A percentile compares a stretch with the other conserved stretches of the same genome.
phyloP scores from a whole-genome alignment of 257 asterid genomes.

The Salvia miltiorrhiza region DNA sequence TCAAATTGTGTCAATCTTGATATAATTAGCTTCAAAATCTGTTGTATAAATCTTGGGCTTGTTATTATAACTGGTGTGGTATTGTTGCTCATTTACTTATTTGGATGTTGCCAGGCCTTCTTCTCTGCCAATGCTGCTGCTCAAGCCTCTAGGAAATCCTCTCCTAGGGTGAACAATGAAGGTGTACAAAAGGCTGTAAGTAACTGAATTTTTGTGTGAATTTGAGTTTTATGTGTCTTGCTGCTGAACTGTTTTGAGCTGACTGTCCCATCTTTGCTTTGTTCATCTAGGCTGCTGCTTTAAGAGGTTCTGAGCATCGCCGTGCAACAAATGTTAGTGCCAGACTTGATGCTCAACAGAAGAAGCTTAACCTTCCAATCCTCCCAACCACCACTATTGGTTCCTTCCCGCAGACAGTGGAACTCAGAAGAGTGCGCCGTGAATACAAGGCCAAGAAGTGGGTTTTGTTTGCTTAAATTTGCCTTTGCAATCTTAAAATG shows the following conservation, averaged over 20 bases:
- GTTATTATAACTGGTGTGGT: background rate
- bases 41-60: background rate
- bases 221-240: background rate
- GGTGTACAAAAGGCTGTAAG: slow-evolving; percentile 99
- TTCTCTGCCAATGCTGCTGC: slow-evolving; percentile 85
- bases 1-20: background rate
- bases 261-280: background rate
- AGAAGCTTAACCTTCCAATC: slow-evolving; percentile 95
- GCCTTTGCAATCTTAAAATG: background rate
- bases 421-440: slow-evolving; percentile 94
- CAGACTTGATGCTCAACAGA: slow-evolving; percentile 95
- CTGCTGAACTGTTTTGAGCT: slow-evolving; percentile 17
- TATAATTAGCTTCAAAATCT: background rate
- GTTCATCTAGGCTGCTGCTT: slow-evolving; percentile 60
- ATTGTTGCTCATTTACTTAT: background rate
- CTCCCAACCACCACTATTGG: slow-evolving; percentile 99
- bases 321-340: slow-evolving; percentile 91
- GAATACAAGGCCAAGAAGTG: slow-evolving; percentile 96
- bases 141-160: slow-evolving; percentile 91
- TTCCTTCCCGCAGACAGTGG: slow-evolving; percentile 93
- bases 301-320: slow-evolving; percentile 94
- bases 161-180: slow-evolving; percentile 87
- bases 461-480: slow-evolving; percentile 21
- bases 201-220: slow-evolving; percentile 15
- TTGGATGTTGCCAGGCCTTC: slow-evolving; percentile 48